These are phyloP conservation scores for Incumbomyces lentus DNA, from an alignment of 2,329 filamentous ascomycete genomes.

Conservation along the genomic window DNA sequence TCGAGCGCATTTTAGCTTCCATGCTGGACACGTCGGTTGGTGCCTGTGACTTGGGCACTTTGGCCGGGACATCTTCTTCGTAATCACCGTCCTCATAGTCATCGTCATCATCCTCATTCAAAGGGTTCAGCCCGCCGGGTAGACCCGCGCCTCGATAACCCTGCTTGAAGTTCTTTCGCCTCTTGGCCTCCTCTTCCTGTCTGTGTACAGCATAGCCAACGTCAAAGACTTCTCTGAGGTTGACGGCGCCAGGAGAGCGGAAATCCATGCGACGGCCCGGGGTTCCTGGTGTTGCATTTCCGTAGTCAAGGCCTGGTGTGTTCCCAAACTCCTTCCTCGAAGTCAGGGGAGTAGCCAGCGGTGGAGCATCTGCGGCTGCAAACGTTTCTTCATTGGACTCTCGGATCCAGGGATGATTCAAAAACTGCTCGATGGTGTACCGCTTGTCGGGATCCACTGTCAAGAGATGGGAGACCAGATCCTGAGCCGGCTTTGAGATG, in stretches of 20 bases:
- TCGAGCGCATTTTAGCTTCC: constrained; percentile 77
- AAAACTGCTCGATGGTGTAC: constrained; percentile 85
- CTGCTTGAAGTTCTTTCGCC: constrained; percentile 71
- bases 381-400: constrained; percentile 57
- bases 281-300: constrained; percentile 42
- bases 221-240: constrained; percentile 93
- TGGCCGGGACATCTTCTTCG: constrained; percentile 37
- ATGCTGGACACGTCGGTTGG: constrained; percentile 57
- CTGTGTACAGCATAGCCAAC: constrained; percentile 96
- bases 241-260: constrained; percentile 87
- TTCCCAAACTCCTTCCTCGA: constrained; percentile 43
- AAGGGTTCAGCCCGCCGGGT: constrained; percentile 51
- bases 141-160: constrained; percentile 49
- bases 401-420: constrained; percentile 88
- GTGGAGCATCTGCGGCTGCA: constrained; percentile 58
- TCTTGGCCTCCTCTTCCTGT: constrained; percentile 91
- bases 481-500: constrained; percentile 88
- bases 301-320: constrained; percentile 40
- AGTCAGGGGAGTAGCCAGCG: constrained; percentile 56
- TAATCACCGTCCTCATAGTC: constrained; percentile 58
- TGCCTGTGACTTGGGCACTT: constrained; percentile 57
- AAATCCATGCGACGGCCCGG: constrained; percentile 68
- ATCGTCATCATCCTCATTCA: constrained; percentile 56
- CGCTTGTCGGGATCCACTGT: constrained; percentile 93
- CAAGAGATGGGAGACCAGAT: constrained; percentile 83